Evolutionary conservation across 805 yeast species (phyloP).

Genomic region (Kregervanrija fluxuum): DNA sequence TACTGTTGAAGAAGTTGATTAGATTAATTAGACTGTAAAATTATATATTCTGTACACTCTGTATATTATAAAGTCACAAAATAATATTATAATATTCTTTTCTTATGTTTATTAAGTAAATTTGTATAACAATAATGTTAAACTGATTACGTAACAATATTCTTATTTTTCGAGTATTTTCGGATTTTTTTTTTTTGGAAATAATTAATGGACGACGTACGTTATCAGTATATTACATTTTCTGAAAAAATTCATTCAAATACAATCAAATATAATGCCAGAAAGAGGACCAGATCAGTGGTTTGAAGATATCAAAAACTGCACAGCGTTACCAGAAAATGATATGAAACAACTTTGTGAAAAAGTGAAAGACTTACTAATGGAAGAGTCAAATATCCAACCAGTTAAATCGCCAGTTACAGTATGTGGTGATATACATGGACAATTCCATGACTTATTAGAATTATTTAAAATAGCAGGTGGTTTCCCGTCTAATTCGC

Average conservation of each 20-base stretch:
- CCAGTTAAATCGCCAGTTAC: slow-evolving; percentile 92
- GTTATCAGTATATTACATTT: too few species aligned
- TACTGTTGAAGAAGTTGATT: slow-evolving; percentile 78
- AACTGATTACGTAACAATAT: too few species aligned
- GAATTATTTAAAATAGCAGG: slow-evolving; percentile 89
- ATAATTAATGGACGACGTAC: too few species aligned
- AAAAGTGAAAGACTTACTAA: slow-evolving; percentile 83
- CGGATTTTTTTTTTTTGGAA: too few species aligned
- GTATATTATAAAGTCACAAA: too few species aligned
- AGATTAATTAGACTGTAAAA: slow-evolving; percentile 18
- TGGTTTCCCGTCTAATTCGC: slow-evolving; percentile 72
- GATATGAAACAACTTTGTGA: slow-evolving; percentile 97
- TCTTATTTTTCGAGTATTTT: too few species aligned
- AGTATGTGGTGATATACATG: slow-evolving; percentile 96
- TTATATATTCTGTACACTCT: too few species aligned
- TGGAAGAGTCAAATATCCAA: slow-evolving; percentile 95
- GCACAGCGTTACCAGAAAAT: slow-evolving; percentile 79
- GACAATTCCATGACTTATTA: slow-evolving; percentile 91
- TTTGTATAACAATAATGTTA: too few species aligned
- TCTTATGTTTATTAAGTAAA: too few species aligned
- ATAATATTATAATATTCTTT: too few species aligned
- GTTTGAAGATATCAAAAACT: slow-evolving; percentile 89
- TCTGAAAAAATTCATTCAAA: too few species aligned
- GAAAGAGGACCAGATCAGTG: slow-evolving; percentile 92
- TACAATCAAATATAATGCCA: slow-evolving; percentile 5